Conservation (phyloP, 441 rosid species). For the Manihot esculenta region DNA sequence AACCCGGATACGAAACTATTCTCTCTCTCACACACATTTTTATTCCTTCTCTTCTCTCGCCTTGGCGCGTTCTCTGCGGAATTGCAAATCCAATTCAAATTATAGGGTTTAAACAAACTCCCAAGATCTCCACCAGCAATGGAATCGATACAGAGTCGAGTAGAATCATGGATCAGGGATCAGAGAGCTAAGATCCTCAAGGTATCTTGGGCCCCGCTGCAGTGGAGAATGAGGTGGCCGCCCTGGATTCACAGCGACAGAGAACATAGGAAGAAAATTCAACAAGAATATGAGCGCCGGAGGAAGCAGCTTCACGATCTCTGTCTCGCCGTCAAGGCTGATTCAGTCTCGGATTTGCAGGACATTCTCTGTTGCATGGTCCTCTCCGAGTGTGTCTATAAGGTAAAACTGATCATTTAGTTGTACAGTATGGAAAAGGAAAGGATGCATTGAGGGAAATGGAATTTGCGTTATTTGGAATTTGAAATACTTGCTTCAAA, state of each 20-base stretch:
- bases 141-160: constrained; percentile 75
- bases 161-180: constrained; percentile 92
- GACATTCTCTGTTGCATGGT: constrained; percentile 98
- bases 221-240: constrained; percentile 77
- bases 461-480: neutral
- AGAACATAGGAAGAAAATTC: constrained; percentile 65
- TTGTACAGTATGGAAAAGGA: neutral
- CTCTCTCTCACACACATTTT: neutral
- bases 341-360: constrained; percentile 78
- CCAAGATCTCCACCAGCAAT: constrained; percentile 21
- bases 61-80: constrained; percentile 10
- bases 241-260: constrained; percentile 57
- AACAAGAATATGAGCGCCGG: constrained; percentile 69
- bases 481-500: neutral
- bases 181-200: constrained; percentile 67
- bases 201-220: constrained; percentile 79
- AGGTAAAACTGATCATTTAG: constrained; percentile 37
- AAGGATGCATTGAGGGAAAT: neutral
- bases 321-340: constrained; percentile 73
- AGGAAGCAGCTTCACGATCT: constrained; percentile 77
- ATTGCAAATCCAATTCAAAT: neutral
- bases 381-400: constrained; percentile 91
- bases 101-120: neutral
- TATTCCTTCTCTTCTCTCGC: no score
- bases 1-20: constrained; percentile 2